Percentiles rank a stretch among this genome's conserved stretches.
Evolutionary conservation across 257 asterid species (phyloP).

Genomic region (Rubia yunnanensis): DNA sequence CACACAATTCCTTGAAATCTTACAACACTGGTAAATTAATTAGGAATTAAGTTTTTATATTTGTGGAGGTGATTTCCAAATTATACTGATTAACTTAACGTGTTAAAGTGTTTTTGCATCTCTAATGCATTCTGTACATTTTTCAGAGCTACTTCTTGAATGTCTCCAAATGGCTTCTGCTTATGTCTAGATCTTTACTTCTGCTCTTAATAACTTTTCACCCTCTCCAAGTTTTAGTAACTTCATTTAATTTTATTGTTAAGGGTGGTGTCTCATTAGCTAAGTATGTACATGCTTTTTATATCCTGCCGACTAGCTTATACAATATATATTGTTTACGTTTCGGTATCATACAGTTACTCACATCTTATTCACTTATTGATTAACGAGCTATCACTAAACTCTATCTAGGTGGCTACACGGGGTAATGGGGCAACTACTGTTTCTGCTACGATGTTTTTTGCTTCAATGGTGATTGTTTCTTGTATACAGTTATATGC

Average conservation of each 20-base stretch:
- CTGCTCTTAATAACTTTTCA: not conserved
- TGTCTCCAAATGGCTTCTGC: not conserved
- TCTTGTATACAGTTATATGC: conserved; percentile 1
- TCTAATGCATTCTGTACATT: not conserved
- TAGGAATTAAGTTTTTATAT: not conserved
- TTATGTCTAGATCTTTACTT: not conserved
- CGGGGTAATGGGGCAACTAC: conserved; percentile 91
- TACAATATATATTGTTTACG: not conserved
- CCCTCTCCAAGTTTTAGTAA: not conserved
- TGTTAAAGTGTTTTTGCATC: not conserved
- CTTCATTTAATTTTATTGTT: not conserved
- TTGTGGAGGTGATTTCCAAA: not conserved
- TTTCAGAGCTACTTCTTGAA: not conserved
- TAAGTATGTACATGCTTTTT: not conserved
- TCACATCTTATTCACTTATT: not conserved
- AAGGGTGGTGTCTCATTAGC: not conserved
- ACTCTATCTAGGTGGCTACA: conserved; percentile 61
- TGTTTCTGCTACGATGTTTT: conserved; percentile 91
- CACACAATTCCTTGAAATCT: no score
- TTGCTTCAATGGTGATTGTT: conserved; percentile 68
- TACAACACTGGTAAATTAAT: not conserved
- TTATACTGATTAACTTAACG: not conserved
- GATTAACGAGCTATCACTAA: not conserved
- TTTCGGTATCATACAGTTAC: not conserved
- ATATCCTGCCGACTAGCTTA: not conserved